Evolutionary conservation across 1,284 basidiomycete species (phyloP).

Genomic region (Moesziomyces globuligerus): DNA sequence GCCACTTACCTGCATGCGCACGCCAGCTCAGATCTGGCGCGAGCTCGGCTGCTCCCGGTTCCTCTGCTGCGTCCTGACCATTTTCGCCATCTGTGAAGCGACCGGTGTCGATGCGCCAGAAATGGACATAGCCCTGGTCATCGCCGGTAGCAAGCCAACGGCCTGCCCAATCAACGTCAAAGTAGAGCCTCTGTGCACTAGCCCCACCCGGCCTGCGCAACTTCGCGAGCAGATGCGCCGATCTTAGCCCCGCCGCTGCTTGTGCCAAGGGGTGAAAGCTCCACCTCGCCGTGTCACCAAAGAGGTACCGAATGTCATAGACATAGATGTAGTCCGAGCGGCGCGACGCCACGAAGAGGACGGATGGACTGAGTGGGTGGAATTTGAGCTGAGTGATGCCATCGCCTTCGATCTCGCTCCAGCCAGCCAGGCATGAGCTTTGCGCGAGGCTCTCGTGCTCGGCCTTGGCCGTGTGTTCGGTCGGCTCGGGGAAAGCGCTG

Average conservation of each 20-base stretch:
- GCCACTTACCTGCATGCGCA: constrained; percentile 39
- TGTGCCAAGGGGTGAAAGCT: constrained; percentile 33
- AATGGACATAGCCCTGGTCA: constrained; percentile 25
- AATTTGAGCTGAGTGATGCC: constrained; percentile 56
- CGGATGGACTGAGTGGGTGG: constrained; percentile 47
- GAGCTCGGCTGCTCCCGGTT: constrained; percentile 9
- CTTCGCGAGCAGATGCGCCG: constrained; percentile 41
- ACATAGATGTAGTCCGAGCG: constrained; percentile 43
- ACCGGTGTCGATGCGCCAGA: constrained; percentile 46
- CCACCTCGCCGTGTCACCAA: constrained; percentile 32
- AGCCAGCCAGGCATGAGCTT: constrained; percentile 45
- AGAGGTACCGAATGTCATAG: constrained; percentile 51
- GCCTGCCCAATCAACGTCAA: constrained; percentile 56
- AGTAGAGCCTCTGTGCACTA: constrained; percentile 50
- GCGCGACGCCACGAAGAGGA: constrained; percentile 54
- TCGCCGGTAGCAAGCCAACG: constrained; percentile 50
- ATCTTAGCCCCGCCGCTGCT: constrained; percentile 16
- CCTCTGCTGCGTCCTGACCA: constrained; percentile 2
- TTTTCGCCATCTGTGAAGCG: constrained; percentile 15
- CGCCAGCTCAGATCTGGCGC: constrained; percentile 37
- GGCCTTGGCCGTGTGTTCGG: constrained; percentile 14
- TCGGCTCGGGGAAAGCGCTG: constrained; percentile 11
- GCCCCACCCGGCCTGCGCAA: constrained; percentile 14
- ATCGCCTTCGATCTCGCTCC: constrained; percentile 51
- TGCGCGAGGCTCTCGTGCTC: constrained; percentile 16